phyloP scores from a whole-genome alignment of 495 filamentous ascomycete species.

The Thermochaetoides thermophila region DNA sequence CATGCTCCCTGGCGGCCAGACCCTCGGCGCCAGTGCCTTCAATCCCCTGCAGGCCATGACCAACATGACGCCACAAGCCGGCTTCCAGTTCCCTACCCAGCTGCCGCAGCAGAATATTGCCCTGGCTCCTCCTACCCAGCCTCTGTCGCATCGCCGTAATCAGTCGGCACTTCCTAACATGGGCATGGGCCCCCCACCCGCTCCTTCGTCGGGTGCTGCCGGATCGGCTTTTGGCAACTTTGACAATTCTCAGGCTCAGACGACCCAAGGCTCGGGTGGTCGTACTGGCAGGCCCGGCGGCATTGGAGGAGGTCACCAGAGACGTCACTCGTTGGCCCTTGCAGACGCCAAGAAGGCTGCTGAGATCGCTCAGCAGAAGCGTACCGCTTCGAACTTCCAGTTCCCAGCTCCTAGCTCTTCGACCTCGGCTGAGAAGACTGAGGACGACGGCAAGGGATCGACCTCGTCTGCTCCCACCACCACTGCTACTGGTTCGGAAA shows the following conservation, averaged over 20 bases:
- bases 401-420: slow-evolving; percentile 70
- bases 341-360: slow-evolving; percentile 97
- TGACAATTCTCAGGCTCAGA: slow-evolving; percentile 45
- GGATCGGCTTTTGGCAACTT: slow-evolving; percentile 70
- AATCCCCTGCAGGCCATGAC: slow-evolving; percentile 53
- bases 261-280: slow-evolving; percentile 52
- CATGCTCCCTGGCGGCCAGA: slow-evolving; percentile 74
- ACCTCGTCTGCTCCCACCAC: slow-evolving; percentile 27
- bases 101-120: slow-evolving; percentile 55
- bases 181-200: slow-evolving; percentile 84
- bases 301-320: slow-evolving; percentile 66
- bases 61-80: slow-evolving; percentile 68
- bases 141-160: slow-evolving; percentile 87
- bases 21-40: slow-evolving; percentile 53
- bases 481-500: slow-evolving; percentile 31
- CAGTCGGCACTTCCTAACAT: slow-evolving; percentile 93
- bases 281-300: slow-evolving; percentile 63
- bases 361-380: slow-evolving; percentile 90
- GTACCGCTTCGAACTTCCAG: slow-evolving; percentile 85
- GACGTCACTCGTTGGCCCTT: slow-evolving; percentile 86
- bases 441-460: slow-evolving; percentile 33
- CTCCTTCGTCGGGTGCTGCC: slow-evolving; percentile 88
- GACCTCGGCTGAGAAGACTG: slow-evolving; percentile 36
- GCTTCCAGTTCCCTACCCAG: slow-evolving; percentile 83
- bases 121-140: slow-evolving; percentile 62